These are phyloP conservation scores for Pichia exigua DNA, from an alignment of 805 yeast species.

Conservation along the genomic window DNA sequence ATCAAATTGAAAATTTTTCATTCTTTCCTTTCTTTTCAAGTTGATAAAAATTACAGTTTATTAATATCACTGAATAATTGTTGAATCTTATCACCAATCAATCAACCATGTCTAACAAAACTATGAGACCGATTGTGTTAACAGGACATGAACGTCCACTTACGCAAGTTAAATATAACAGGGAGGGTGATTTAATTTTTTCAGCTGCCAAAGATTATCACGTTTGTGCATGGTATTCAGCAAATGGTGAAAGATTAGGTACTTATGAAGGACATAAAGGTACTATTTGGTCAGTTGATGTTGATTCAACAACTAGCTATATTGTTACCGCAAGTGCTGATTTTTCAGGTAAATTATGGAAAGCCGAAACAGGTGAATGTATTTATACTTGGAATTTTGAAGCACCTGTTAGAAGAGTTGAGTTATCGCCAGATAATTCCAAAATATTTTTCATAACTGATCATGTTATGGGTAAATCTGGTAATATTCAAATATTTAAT, in stretches of 20 bases:
- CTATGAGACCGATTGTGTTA: conserved; percentile 61
- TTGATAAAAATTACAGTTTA: background rate
- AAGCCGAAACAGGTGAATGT: conserved; percentile 67
- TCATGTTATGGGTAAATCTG: conserved; percentile 84
- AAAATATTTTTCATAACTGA: conserved; percentile 74
- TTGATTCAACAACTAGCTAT: conserved; percentile 58
- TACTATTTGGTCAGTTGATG: conserved; percentile 91
- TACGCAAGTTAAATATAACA: conserved; percentile 91
- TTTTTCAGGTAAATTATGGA: conserved; percentile 78
- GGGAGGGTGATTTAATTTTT: conserved; percentile 89
- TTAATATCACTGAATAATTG: too few species aligned
- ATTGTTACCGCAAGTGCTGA: conserved; percentile 91
- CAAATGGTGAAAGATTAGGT: conserved; percentile 94
- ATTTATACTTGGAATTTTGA: conserved; percentile 64
- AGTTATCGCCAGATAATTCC: conserved; percentile 67
- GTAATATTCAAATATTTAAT: conserved; percentile 64
- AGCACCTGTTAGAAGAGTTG: conserved; percentile 88
- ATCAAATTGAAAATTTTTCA: background rate
- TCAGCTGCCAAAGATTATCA: conserved; percentile 87
- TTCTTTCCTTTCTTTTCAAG: background rate
- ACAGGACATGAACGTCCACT: conserved; percentile 98
- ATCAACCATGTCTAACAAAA: conserved; percentile 13
- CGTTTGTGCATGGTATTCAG: conserved; percentile 89
- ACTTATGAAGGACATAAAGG: conserved; percentile 86
- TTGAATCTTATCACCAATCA: too few species aligned